Evolutionary conservation across 768 basidiomycete species (phyloP), one percentile per base, ranked within the genome.

Genomic region (Kwoniella sp.): DNA sequence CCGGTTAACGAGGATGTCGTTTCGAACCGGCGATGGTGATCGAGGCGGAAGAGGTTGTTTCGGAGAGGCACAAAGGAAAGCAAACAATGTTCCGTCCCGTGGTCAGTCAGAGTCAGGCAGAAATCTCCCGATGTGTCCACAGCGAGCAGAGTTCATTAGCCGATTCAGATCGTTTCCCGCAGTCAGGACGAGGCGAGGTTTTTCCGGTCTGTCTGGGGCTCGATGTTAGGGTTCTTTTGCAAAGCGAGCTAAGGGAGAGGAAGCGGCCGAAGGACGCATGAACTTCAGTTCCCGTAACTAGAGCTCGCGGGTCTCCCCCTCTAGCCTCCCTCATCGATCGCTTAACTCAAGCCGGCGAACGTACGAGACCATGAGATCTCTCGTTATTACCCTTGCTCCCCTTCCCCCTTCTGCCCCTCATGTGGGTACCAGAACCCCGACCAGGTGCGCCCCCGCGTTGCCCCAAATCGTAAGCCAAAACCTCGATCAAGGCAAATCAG

Each of bases 401-500:
- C 11, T 20, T 20, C 41, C n/a, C 41, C 17, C 17, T 45, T 3
- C 17, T 45, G 41, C 41, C 41, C 41, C 41, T 45, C 41, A 17
- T 45, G 41, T 45, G 17, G 41, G 41, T 45, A 34, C 34, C 34
- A 34, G 34, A 5, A 34, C 13, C 34, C 34, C 34, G 7, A 5
- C 34, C 13, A 5, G 13, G 34, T 34, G 7, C 5, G 34, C 34
- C 41, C 41, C 41, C 41, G 41, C 41, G 41, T 45, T 45, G 41
- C 41, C 41, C 41, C 41, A 17, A 45, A 9, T 45, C 41, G 41
- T 45, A 45, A 45, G 41, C 8, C n/a, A 45, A 45, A 9, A 9
- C 41, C 41, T 45, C 41, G 41, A 45, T 45, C 41, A 45, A 45
- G 17, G 41, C 8, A 45, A 45, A 45, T 45, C 41, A 45, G 41